phyloP scores from a whole-genome alignment of 179 eudicot species.

The Silene noctiflora region DNA sequence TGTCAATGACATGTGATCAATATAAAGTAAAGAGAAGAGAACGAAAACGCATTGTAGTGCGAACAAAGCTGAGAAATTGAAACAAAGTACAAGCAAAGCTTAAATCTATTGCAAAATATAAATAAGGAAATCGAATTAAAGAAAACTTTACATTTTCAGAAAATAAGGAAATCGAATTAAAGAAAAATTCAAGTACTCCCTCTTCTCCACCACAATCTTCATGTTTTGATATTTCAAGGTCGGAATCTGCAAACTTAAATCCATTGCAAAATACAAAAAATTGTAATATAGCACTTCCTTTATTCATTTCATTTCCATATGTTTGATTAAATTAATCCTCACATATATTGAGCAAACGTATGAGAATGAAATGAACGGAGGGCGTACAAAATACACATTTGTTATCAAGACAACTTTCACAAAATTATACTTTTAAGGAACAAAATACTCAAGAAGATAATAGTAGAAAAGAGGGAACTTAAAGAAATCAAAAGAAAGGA shows the following conservation, averaged over 20 bases:
- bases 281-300: not conserved
- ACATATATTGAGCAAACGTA: too few relatives aligned
- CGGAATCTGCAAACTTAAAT: not conserved
- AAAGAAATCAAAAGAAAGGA: not conserved
- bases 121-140: too few relatives aligned
- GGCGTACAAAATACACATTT: too few relatives aligned
- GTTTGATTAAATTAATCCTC: too few relatives aligned
- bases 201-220: not conserved
- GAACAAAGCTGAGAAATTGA: too few relatives aligned
- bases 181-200: not conserved
- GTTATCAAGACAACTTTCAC: too few relatives aligned
- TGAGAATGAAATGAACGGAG: too few relatives aligned
- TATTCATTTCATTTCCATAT: too few relatives aligned
- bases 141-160: too few relatives aligned
- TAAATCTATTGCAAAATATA: too few relatives aligned
- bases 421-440: not conserved
- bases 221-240: not conserved
- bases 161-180: too few relatives aligned
- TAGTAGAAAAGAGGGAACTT: not conserved
- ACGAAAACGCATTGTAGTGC: not conserved
- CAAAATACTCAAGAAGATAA: not conserved
- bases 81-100: too few relatives aligned
- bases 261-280: not conserved
- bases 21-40: not conserved
- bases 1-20: not conserved